Base-by-base conservation (phyloP, 2,329 filamentous ascomycete genomes). In the Aspergillus awamori region DNA sequence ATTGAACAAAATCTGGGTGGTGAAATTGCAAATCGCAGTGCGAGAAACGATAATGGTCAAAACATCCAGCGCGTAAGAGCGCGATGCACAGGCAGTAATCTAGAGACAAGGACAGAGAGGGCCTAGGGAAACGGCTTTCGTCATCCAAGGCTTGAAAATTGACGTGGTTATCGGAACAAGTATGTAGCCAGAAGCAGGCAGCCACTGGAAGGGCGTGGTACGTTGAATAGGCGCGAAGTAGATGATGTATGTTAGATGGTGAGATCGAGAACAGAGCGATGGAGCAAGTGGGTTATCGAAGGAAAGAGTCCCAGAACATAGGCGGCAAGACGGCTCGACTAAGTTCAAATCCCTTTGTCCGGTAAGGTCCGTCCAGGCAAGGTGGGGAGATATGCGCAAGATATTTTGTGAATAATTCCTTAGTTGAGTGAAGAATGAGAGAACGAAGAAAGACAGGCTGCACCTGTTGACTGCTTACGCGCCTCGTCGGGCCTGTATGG, bases 341-440 rank as follows among this genome's bases (percentile, higher is more conserved):
- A 65, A 61, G 63, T 57, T 59, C 61, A 62, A 59, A 57, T 64
- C 59, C 49, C 54, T 61, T 58, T 53, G 59, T 57, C 61, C 60
- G 61, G 60, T 58, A 58, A 60, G 60, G 43, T 66, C 60, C 60
- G 52, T 64, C 58, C 53, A 65, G 58, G 53, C 58, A 63, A 63
- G 65, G 67, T 67, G 67, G 65, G 48, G 43, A 38, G 49, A 56
- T 56, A 52, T 57, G 47, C 57, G 59, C 53, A 53, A 64, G 63
- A 63, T 64, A 63, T 54, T 61, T 67, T 55, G 51, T 62, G 60
- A 64, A 64, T 63, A 56, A 65, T 59, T 36, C 58, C 59, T 64
- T 67, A 62, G 55, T 60, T 59, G 60, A 58, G 59, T 57, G 60
- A 65, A 58, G 62, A 63, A 66, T 65, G 65, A 55, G 47, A 61